These are phyloP conservation scores for Xylaria sp. DNA, from an alignment of 495 filamentous ascomycete species.

Conservation along the genomic window DNA sequence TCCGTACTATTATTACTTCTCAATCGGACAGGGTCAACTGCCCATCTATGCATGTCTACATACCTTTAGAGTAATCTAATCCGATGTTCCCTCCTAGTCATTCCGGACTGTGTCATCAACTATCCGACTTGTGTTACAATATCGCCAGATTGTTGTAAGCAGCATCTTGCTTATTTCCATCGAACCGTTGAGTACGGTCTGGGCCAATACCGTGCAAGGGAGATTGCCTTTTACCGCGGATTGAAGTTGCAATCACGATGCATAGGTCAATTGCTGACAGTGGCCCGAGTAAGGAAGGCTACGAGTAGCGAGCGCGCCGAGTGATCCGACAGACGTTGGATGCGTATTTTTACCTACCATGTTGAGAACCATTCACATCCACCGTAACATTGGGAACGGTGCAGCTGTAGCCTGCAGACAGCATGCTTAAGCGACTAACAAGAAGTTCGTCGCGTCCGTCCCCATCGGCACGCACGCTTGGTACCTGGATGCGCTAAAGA, in stretches of 20 bases:
- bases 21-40: background rate
- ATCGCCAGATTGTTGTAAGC: background rate
- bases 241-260: constrained; percentile 9
- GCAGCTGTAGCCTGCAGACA: background rate
- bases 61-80: background rate
- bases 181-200: background rate
- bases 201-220: constrained; percentile 5
- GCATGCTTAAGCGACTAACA: background rate
- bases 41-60: background rate
- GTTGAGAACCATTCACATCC: background rate
- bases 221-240: background rate
- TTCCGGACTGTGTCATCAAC: background rate
- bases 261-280: background rate
- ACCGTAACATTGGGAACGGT: background rate
- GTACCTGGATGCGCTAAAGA: background rate
- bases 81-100: background rate
- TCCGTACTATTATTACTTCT: background rate
- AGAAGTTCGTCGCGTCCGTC: background rate
- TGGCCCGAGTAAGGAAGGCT: background rate
- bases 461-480: constrained; percentile 1
- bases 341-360: background rate
- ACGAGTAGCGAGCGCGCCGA: background rate
- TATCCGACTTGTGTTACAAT: constrained; percentile 8
- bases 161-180: background rate
- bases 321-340: constrained; percentile 1